Conservation (phyloP, 768 basidiomycete species). For the Exidia glandulosa region DNA sequence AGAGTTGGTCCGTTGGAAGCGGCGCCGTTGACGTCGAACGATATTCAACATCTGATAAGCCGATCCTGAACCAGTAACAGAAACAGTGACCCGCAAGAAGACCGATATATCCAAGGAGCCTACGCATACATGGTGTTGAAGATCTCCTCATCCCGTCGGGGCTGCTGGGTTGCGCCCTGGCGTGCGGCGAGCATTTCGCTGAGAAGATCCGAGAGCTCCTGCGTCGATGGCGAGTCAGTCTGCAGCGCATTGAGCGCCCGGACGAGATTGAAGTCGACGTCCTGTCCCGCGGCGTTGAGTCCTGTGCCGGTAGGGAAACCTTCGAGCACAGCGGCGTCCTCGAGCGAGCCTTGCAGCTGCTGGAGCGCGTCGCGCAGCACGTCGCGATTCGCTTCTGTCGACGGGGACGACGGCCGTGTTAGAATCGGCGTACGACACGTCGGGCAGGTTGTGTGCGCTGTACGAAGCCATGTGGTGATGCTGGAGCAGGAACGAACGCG, state of each 20-base stretch:
- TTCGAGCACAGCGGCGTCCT: background rate
- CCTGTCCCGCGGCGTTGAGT: background rate
- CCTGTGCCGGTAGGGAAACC: background rate
- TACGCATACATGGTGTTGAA: background rate
- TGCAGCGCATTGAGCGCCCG: background rate
- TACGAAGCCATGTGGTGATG: slow-evolving; percentile 7
- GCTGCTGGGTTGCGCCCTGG: background rate
- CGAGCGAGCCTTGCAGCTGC: background rate
- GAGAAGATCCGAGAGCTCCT: background rate
- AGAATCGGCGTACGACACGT: slow-evolving; percentile 45
- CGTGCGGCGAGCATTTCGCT: background rate
- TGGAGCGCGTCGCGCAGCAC: background rate
- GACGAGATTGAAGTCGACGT: background rate
- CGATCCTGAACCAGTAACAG: too few relatives aligned
- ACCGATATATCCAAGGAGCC: too few relatives aligned
- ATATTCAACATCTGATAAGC: too few relatives aligned
- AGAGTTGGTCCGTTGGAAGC: too few relatives aligned
- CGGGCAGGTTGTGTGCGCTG: slow-evolving; percentile 50
- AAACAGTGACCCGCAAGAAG: too few relatives aligned
- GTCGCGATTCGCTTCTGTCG: background rate
- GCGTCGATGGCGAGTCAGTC: background rate
- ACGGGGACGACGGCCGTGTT: background rate
- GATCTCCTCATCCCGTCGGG: background rate
- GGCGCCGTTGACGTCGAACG: too few relatives aligned
- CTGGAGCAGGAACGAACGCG: background rate